Evolutionary conservation across 2,329 filamentous ascomycete genomes (phyloP).

Genomic region (Aspergillus tamarii): DNA sequence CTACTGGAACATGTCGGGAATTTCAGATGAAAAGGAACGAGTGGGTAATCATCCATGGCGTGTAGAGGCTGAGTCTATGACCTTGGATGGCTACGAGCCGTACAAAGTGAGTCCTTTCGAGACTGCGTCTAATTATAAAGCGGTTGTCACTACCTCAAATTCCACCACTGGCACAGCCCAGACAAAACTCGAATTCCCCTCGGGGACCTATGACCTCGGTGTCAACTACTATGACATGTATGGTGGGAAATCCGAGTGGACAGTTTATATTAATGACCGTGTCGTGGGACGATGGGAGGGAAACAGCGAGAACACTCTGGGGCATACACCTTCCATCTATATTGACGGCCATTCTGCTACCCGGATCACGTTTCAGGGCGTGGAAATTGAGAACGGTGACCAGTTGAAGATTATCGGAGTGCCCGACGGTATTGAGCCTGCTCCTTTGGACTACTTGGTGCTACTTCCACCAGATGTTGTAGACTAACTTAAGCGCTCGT

Average conservation of each 20-base stretch:
- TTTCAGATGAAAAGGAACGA: constrained; percentile 59
- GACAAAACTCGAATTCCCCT: constrained; percentile 51
- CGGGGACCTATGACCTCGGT: constrained; percentile 64
- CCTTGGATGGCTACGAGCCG: constrained; percentile 59
- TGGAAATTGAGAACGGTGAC: constrained; percentile 57
- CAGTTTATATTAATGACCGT: constrained; percentile 57
- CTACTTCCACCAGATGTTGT: constrained; percentile 62
- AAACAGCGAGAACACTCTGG: constrained; percentile 62
- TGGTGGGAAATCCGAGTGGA: constrained; percentile 60
- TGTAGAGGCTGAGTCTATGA: constrained; percentile 71
- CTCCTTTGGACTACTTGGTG: constrained; percentile 69
- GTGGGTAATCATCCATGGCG: constrained; percentile 66
- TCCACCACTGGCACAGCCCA: constrained; percentile 54
- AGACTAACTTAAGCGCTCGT: constrained; percentile 46
- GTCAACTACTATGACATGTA: constrained; percentile 69
- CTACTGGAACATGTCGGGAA: constrained; percentile 64
- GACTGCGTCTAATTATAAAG: constrained; percentile 58
- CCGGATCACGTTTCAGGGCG: constrained; percentile 60
- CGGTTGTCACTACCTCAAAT: constrained; percentile 61
- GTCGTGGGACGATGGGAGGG: constrained; percentile 63
- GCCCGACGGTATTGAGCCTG: constrained; percentile 64
- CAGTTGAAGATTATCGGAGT: constrained; percentile 59
- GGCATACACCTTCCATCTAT: constrained; percentile 60
- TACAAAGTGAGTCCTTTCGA: constrained; percentile 62
- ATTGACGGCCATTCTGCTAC: constrained; percentile 69